Conservation (phyloP, 2,329 filamentous ascomycete genomes). For the Fusarium proliferatum region DNA sequence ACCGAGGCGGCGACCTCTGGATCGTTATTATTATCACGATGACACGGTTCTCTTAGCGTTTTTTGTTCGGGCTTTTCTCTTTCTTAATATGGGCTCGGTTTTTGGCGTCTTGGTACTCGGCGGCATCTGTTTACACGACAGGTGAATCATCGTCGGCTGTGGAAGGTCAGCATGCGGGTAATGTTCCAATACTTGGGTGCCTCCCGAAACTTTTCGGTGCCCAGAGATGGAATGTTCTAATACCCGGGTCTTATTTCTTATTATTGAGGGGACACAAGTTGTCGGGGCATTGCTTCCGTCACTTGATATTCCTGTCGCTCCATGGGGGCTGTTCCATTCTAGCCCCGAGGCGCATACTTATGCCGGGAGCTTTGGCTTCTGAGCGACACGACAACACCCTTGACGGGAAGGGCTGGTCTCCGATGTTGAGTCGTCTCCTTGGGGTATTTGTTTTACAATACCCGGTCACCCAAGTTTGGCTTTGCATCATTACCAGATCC, state of each 20-base stretch:
- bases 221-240: slow-evolving; percentile 1
- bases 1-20: slow-evolving; percentile 49
- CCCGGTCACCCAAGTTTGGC: slow-evolving; percentile 40
- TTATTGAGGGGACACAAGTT: slow-evolving; percentile 31
- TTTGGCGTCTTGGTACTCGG: slow-evolving; percentile 42
- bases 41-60: slow-evolving; percentile 46
- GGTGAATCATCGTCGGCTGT: slow-evolving; percentile 28
- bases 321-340: slow-evolving; percentile 37
- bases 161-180: slow-evolving; percentile 22
- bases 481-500: slow-evolving; percentile 40
- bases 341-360: slow-evolving; percentile 30
- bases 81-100: slow-evolving; percentile 33
- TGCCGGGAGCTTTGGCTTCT: slow-evolving; percentile 35
- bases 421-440: slow-evolving; percentile 43
- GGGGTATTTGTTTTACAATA: slow-evolving; percentile 45
- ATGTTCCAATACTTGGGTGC: slow-evolving; percentile 4
- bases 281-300: slow-evolving; percentile 12
- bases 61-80: slow-evolving; percentile 21
- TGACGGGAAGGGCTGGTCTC: slow-evolving; percentile 44
- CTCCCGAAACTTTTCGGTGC: slow-evolving; percentile 12
- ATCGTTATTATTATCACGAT: slow-evolving; percentile 48
- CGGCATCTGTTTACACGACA: slow-evolving; percentile 24
- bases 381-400: slow-evolving; percentile 42
- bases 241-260: slow-evolving; percentile 32
- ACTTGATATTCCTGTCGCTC: slow-evolving; percentile 36